Percentiles rank a stretch among this genome's conserved stretches.
phyloP scores from a whole-genome alignment of 2,329 filamentous ascomycete genomes.

The Xylariomycetidae sp. region DNA sequence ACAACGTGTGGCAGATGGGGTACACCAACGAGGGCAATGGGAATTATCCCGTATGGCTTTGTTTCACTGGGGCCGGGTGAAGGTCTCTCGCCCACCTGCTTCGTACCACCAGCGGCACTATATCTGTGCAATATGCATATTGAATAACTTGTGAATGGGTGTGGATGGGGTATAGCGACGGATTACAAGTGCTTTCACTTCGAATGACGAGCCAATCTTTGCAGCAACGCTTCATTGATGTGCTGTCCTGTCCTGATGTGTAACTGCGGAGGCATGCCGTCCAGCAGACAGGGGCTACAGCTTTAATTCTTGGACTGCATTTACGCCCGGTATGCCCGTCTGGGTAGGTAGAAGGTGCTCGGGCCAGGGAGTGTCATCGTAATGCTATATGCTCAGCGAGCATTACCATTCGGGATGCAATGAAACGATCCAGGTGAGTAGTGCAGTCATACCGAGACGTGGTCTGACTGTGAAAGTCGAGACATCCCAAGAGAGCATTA shows the following conservation, averaged over 20 bases:
- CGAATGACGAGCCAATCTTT: conserved; percentile 16
- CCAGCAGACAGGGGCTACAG: conserved; percentile 15
- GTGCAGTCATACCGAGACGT: too few species aligned
- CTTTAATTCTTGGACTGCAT: conserved; percentile 11
- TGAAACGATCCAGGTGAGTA: conserved; percentile 16
- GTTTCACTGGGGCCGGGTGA: conserved; percentile 26
- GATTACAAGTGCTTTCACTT: conserved; percentile 14
- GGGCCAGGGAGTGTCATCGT: conserved; percentile 11
- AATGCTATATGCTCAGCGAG: conserved; percentile 16
- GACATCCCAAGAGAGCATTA: too few species aligned
- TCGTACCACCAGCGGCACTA: conserved; percentile 19
- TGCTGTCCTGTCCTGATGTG: conserved; percentile 17
- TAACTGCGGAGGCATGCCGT: conserved; percentile 17
- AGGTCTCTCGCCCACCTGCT: conserved; percentile 16
- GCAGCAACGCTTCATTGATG: conserved; percentile 12
- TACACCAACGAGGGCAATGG: conserved; percentile 24
- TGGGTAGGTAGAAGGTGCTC: conserved; percentile 13
- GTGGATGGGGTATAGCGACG: conserved; percentile 20
- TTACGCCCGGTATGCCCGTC: conserved; percentile 12
- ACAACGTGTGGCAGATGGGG: conserved; percentile 19
- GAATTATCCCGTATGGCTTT: conserved; percentile 19
- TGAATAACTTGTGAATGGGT: conserved; percentile 16
- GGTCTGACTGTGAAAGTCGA: too few species aligned
- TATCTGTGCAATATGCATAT: conserved; percentile 20
- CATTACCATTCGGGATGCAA: conserved; percentile 9